These are phyloP conservation scores for Fusarium verticillioides DNA, from an alignment of 2,329 filamentous ascomycete genomes.

Conservation along the genomic window DNA sequence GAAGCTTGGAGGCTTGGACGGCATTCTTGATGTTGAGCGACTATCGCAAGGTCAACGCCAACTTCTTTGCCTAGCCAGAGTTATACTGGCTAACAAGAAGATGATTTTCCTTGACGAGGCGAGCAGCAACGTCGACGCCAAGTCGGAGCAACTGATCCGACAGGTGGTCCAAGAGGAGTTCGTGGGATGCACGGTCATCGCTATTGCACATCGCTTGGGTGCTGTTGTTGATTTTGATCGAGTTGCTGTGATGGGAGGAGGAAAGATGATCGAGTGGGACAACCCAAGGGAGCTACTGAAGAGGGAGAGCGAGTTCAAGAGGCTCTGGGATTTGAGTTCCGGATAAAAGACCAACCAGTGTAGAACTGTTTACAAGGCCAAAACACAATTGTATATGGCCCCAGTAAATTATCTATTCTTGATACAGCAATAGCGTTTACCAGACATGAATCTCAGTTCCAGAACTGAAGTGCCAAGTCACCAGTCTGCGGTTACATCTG, in stretches of 20 bases:
- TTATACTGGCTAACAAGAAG: conserved; percentile 49
- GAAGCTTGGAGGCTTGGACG: conserved; percentile 52
- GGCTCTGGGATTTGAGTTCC: conserved; percentile 17
- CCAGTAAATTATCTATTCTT: neutral
- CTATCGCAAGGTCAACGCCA: conserved; percentile 59
- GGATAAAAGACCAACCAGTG: neutral
- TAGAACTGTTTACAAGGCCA: neutral
- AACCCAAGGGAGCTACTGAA: conserved; percentile 12
- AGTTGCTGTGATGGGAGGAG: conserved; percentile 20
- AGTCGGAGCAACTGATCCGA: conserved; percentile 50
- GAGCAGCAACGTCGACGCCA: conserved; percentile 50
- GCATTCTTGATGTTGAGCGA: conserved; percentile 44
- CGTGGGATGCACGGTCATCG: conserved; percentile 61
- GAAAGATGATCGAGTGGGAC: conserved; percentile 25
- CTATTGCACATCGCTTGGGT: conserved; percentile 50
- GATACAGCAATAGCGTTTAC: neutral
- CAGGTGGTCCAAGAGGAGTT: conserved; percentile 49
- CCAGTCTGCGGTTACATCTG: conserved; percentile 38
- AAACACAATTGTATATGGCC: neutral
- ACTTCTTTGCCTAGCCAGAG: conserved; percentile 54
- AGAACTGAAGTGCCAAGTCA: conserved; percentile 36
- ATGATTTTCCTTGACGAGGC: conserved; percentile 55
- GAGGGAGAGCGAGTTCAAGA: conserved; percentile 23
- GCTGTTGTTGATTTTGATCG: conserved; percentile 17
- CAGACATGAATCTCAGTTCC: conserved; percentile 42